A percentile compares a stretch with the other conserved stretches of the same genome.
Evolutionary conservation across 2,329 filamentous ascomycete genomes (phyloP).

Genomic region (Zelopaecilomyces penicillatus): DNA sequence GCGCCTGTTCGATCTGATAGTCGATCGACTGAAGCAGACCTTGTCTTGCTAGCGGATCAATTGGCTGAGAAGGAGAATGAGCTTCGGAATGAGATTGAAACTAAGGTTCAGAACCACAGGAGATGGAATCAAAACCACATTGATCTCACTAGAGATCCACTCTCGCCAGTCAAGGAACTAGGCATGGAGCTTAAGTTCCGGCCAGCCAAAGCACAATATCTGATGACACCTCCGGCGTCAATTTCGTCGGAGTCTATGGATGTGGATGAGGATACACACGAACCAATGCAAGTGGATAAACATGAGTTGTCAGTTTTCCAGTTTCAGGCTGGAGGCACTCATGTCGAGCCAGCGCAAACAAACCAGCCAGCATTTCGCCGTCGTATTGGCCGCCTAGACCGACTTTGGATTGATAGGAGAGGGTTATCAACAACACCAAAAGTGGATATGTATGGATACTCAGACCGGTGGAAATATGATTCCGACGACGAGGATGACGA

Average conservation of each 20-base stretch:
- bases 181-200: conserved; percentile 57
- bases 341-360: conserved; percentile 29
- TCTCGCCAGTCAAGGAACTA: conserved; percentile 67
- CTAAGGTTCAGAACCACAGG: conserved; percentile 78
- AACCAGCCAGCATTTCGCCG: conserved; percentile 65
- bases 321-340: conserved; percentile 34
- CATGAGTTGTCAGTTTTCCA: conserved; percentile 31
- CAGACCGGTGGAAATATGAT: conserved; percentile 79
- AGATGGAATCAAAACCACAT: conserved; percentile 88
- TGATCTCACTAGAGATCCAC: conserved; percentile 76
- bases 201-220: conserved; percentile 62
- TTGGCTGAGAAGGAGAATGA: conserved; percentile 74
- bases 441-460: conserved; percentile 35
- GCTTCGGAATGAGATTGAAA: conserved; percentile 73
- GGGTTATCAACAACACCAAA: conserved; percentile 47
- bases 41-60: conserved; percentile 68
- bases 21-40: conserved; percentile 66
- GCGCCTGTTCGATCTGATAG: conserved; percentile 62
- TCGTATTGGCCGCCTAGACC: conserved; percentile 74
- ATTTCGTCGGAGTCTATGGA: conserved; percentile 49
- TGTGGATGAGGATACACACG: conserved; percentile 39
- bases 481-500: conserved; percentile 81
- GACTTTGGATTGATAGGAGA: conserved; percentile 81
- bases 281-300: conserved; percentile 33
- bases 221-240: conserved; percentile 56